Conservation (phyloP, 2,329 filamentous ascomycete species). For the Pestalotiopsis sp. region DNA sequence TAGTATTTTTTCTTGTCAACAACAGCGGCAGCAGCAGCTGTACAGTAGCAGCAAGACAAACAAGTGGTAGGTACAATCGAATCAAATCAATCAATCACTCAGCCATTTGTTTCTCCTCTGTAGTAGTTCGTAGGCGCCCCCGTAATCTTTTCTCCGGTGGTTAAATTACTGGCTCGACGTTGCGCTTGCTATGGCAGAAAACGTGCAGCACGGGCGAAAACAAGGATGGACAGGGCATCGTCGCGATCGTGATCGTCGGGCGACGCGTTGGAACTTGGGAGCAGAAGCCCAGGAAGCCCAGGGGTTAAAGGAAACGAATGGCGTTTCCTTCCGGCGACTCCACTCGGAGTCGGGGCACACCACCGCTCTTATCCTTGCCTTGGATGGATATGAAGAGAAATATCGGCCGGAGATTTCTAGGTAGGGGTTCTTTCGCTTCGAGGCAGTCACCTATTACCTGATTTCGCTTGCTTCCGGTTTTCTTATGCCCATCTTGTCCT, state of each 20-base stretch:
- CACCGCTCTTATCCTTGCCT: neutral
- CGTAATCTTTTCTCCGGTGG: neutral
- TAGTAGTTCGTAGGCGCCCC: neutral
- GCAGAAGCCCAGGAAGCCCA: neutral
- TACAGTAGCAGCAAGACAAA: neutral
- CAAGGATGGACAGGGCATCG: conserved; percentile 6
- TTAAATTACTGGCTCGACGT: conserved; percentile 12
- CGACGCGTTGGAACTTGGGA: conserved; percentile 5
- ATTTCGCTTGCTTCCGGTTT: neutral
- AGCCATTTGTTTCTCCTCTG: neutral
- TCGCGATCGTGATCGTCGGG: conserved; percentile 6
- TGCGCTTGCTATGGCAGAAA: conserved; percentile 1
- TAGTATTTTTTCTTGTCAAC: conserved; percentile 1
- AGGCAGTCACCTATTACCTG: neutral
- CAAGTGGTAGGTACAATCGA: neutral
- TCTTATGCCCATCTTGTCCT: neutral
- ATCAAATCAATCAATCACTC: neutral
- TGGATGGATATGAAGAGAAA: neutral
- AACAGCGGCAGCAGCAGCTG: neutral
- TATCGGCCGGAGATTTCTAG: neutral
- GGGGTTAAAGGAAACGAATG: neutral
- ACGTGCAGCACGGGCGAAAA: conserved; percentile 1
- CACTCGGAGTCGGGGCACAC: neutral
- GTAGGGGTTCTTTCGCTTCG: neutral
- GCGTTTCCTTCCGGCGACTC: neutral